Evolutionary conservation across 1,284 basidiomycete species (phyloP).

Genomic region (Naganishia sp.): DNA sequence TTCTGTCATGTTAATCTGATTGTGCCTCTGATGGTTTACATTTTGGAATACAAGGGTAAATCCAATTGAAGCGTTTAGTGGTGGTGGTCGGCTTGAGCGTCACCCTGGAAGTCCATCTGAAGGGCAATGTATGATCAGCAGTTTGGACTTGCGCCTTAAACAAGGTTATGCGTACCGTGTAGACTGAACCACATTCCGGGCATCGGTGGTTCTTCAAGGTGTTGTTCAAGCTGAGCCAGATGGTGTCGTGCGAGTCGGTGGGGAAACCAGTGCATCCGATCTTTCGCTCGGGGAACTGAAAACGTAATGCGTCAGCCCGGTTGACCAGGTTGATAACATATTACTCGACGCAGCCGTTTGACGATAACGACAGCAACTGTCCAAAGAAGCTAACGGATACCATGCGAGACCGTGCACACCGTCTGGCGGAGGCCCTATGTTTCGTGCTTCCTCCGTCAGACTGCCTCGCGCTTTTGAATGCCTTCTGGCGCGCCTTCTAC

Average conservation of each 20-base stretch:
- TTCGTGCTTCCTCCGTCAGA: too few species aligned
- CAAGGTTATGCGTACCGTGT: slow-evolving; percentile 15
- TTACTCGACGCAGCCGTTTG: too few species aligned
- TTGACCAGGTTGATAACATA: too few species aligned
- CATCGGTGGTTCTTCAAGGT: slow-evolving; percentile 70
- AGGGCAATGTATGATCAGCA: slow-evolving; percentile 28
- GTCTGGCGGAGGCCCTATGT: too few species aligned
- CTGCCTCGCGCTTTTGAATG: not conserved
- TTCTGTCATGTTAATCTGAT: slow-evolving; percentile 19
- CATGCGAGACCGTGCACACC: too few species aligned
- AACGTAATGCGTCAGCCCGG: slow-evolving; percentile 20
- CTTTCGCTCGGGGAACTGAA: slow-evolving; percentile 72
- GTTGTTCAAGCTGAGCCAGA: slow-evolving; percentile 74
- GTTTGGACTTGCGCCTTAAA: not conserved
- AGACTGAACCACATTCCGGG: slow-evolving; percentile 71
- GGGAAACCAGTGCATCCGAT: slow-evolving; percentile 90
- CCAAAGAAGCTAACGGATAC: too few species aligned
- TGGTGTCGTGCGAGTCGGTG: slow-evolving; percentile 85
- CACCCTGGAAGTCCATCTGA: slow-evolving; percentile 55
- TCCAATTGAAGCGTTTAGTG: slow-evolving; percentile 36
- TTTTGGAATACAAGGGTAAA: slow-evolving; percentile 29
- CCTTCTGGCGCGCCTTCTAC: not conserved
- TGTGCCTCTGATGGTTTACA: slow-evolving; percentile 25
- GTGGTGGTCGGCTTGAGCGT: slow-evolving; percentile 45
- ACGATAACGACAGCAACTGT: too few species aligned